phyloP scores from a whole-genome alignment of 139 green algal genomes.

The Volvox africanus region DNA sequence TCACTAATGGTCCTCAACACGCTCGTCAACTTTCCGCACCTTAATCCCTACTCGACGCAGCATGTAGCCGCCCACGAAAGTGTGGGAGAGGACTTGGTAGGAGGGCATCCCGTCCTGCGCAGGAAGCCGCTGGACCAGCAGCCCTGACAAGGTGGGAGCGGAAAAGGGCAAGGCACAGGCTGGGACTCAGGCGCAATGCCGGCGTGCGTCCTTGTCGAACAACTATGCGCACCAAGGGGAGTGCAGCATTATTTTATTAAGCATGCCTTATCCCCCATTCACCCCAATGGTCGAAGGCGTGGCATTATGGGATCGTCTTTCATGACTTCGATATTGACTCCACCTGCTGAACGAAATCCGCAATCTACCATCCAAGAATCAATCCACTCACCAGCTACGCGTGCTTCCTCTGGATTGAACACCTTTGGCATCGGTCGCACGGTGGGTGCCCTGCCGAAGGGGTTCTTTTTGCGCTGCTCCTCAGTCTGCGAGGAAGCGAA shows the following conservation, averaged over 20 bases:
- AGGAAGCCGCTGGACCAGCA: slow-evolving; percentile 60
- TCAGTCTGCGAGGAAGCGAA: slow-evolving; percentile 27
- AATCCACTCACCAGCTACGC: slow-evolving; percentile 33
- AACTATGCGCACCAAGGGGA: too few species aligned
- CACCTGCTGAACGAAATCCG: too few species aligned
- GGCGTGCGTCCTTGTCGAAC: too few species aligned
- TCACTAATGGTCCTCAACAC: too few species aligned
- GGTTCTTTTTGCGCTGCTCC: slow-evolving; percentile 55
- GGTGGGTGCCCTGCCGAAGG: slow-evolving; percentile 75
- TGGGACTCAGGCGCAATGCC: too few species aligned
- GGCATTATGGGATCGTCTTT: too few species aligned
- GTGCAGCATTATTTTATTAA: too few species aligned
- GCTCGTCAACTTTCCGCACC: slow-evolving; percentile 32
- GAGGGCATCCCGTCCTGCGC: slow-evolving; percentile 53
- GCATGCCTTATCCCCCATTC: too few species aligned
- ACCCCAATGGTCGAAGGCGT: too few species aligned
- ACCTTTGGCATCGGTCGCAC: slow-evolving; percentile 70
- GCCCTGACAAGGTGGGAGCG: background rate
- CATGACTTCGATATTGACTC: too few species aligned
- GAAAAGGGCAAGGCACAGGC: background rate
- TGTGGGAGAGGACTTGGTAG: slow-evolving; percentile 53
- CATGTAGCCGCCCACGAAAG: slow-evolving; percentile 91
- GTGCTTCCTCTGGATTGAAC: slow-evolving; percentile 79
- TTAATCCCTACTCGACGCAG: slow-evolving; percentile 83
- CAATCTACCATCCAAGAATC: background rate